Evolutionary conservation across 179 eudicot species (phyloP).

Genomic region (Spinacia oleracea): DNA sequence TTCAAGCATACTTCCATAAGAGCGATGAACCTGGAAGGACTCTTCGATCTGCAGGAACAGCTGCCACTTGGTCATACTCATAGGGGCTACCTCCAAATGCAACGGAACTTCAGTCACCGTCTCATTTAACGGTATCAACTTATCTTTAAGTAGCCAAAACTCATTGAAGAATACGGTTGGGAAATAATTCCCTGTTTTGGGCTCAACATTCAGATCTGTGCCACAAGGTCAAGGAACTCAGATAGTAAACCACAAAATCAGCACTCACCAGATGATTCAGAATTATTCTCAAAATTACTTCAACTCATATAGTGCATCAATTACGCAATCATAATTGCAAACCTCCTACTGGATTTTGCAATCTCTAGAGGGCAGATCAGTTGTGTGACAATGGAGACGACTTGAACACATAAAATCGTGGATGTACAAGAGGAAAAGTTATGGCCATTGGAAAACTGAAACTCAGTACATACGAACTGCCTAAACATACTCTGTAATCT

Average conservation of each 20-base stretch:
- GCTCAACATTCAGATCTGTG: conserved; percentile 79
- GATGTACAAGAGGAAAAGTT: background rate
- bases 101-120: conserved; percentile 75
- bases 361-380: background rate
- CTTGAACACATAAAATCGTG: background rate
- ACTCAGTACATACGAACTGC: background rate
- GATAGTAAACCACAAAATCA: background rate
- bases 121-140: conserved; percentile 81
- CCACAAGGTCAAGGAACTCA: conserved; percentile 29
- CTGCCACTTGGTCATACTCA: conserved; percentile 99
- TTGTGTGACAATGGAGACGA: background rate
- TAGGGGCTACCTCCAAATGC: conserved; percentile 85
- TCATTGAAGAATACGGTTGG: conserved; percentile 88
- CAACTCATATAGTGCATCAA: background rate
- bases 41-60: conserved; percentile 92
- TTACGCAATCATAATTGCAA: background rate
- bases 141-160: conserved; percentile 95
- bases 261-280: conserved; percentile 1
- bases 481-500: background rate
- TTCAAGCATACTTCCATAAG: conserved; percentile 98
- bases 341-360: background rate
- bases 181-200: conserved; percentile 81
- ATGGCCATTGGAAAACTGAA: background rate
- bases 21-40: conserved; percentile 93
- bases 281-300: conserved; percentile 3